These are phyloP conservation scores for Leishmania mexicana DNA, from an alignment of 208 protist species.

Conservation along the genomic window DNA sequence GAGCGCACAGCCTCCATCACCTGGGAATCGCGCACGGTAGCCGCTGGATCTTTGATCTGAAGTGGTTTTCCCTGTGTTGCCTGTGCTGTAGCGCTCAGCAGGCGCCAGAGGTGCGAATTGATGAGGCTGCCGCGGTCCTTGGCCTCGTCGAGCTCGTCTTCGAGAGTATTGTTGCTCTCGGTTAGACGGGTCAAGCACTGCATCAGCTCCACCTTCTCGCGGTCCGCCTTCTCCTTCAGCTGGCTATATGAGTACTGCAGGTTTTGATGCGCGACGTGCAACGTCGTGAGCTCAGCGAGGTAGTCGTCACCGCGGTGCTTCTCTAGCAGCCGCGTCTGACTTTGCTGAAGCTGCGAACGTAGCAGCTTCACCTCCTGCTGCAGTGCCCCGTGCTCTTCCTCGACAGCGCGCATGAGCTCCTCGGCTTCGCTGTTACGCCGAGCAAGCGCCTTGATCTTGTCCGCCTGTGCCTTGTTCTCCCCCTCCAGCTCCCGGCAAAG, in stretches of 20 bases:
- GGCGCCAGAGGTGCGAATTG: conserved; percentile 67
- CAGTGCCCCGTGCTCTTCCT: conserved; percentile 27
- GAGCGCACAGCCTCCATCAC: conserved; percentile 52
- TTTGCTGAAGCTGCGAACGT: conserved; percentile 52
- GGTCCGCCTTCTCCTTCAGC: conserved; percentile 45
- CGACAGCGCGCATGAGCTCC: conserved; percentile 43
- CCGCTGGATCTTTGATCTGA: conserved; percentile 12
- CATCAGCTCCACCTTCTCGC: conserved; percentile 27
- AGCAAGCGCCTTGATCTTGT: conserved; percentile 42
- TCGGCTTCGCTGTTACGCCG: conserved; percentile 38
- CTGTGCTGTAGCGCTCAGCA: conserved; percentile 57
- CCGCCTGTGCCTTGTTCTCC: conserved; percentile 45
- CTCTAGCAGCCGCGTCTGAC: conserved; percentile 46
- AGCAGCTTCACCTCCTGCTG: conserved; percentile 45
- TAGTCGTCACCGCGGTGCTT: conserved; percentile 60
- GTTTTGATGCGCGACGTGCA: conserved; percentile 73
- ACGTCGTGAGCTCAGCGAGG: conserved; percentile 58
- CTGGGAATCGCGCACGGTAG: conserved; percentile 30
- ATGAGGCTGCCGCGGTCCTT: conserved; percentile 46
- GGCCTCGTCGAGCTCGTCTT: conserved; percentile 65
- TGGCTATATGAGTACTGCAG: conserved; percentile 54
- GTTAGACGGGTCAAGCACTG: conserved; percentile 31
- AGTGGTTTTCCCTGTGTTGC: conserved; percentile 37
- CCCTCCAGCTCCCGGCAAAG: conserved; percentile 66
- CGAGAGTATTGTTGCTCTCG: conserved; percentile 44